phyloP scores from a whole-genome alignment of 2,329 filamentous ascomycete genomes.

The Rhytidhysteron rufulum region DNA sequence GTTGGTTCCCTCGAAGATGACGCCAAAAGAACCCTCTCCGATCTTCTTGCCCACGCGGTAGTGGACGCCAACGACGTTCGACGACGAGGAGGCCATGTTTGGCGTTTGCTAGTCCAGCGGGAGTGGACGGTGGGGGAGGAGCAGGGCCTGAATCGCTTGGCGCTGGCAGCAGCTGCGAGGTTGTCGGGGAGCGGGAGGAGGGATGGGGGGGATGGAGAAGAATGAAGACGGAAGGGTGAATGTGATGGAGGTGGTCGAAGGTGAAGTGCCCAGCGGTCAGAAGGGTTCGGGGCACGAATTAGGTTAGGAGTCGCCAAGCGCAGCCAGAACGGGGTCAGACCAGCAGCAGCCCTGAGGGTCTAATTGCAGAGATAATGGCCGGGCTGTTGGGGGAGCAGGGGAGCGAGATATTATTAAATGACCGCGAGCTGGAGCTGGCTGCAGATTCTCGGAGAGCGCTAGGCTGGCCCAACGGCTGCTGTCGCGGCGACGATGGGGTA shows the following conservation, averaged over 20 bases:
- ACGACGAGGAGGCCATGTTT: conserved; percentile 79
- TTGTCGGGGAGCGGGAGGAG: conserved; percentile 7
- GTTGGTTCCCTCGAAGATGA: conserved; percentile 98
- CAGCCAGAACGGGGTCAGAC: background rate
- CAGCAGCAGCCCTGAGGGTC: background rate
- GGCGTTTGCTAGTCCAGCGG: background rate
- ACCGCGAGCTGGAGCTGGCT: background rate
- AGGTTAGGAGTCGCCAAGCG: conserved; percentile 2
- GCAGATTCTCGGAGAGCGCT: background rate
- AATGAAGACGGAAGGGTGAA: conserved; percentile 8
- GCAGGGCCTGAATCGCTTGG: conserved; percentile 1
- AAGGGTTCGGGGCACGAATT: conserved; percentile 1
- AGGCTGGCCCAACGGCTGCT: background rate
- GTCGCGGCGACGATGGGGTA: background rate
- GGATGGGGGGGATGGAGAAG: conserved; percentile 6
- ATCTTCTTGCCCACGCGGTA: conserved; percentile 99
- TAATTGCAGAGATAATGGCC: background rate
- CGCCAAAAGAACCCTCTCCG: conserved; percentile 95
- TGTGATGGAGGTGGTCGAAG: conserved; percentile 9
- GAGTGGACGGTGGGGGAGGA: background rate
- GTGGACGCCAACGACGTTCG: conserved; percentile 97
- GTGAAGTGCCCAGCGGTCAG: conserved; percentile 5
- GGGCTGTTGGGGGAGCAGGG: background rate
- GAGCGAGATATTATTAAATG: too few relatives aligned
- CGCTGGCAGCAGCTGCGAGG: background rate